phyloP scores from a whole-genome alignment of 2,329 filamentous ascomycete species.

The Colletotrichum tofieldiae region DNA sequence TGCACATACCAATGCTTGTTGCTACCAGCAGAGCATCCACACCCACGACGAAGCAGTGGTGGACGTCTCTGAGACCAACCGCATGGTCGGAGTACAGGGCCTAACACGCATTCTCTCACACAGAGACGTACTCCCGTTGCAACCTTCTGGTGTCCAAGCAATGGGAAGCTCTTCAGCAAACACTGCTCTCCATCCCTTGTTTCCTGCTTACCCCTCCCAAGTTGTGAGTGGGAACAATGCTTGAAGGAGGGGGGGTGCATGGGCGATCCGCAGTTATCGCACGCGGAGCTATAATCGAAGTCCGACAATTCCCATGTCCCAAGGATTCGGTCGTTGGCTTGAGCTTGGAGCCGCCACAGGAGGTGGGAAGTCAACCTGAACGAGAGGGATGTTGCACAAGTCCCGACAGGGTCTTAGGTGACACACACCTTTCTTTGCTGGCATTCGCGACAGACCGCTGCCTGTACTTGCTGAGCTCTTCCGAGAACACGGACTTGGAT shows the following conservation, averaged over 20 bases:
- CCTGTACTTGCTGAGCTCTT: slow-evolving; percentile 20
- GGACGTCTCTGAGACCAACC: slow-evolving; percentile 28
- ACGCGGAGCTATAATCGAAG: slow-evolving; percentile 36
- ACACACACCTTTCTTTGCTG: slow-evolving; percentile 3
- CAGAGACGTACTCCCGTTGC: slow-evolving; percentile 8
- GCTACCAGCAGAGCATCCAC: slow-evolving; percentile 17
- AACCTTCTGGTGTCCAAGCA: slow-evolving; percentile 32
- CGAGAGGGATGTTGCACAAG: slow-evolving; percentile 31
- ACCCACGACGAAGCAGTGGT: slow-evolving; percentile 16
- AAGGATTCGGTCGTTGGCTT: slow-evolving; percentile 42
- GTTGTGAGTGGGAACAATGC: slow-evolving; percentile 18
- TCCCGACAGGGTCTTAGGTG: slow-evolving; percentile 20
- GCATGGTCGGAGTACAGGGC: slow-evolving; percentile 31
- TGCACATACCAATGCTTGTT: not conserved
- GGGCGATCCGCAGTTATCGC: slow-evolving; percentile 33
- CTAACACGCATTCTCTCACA: slow-evolving; percentile 4
- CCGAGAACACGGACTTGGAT: slow-evolving; percentile 44
- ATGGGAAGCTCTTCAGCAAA: slow-evolving; percentile 40
- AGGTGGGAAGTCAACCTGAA: slow-evolving; percentile 13
- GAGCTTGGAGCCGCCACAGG: slow-evolving; percentile 16
- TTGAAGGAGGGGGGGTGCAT: slow-evolving; percentile 41
- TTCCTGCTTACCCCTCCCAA: slow-evolving; percentile 28
- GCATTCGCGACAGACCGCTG: slow-evolving; percentile 11
- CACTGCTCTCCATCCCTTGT: slow-evolving; percentile 33
- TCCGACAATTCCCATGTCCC: slow-evolving; percentile 31